Evolutionary conservation across 2,329 filamentous ascomycete species (phyloP), one percentile per base, ranked within the genome.

Genomic region (Diaporthe amygdali): DNA sequence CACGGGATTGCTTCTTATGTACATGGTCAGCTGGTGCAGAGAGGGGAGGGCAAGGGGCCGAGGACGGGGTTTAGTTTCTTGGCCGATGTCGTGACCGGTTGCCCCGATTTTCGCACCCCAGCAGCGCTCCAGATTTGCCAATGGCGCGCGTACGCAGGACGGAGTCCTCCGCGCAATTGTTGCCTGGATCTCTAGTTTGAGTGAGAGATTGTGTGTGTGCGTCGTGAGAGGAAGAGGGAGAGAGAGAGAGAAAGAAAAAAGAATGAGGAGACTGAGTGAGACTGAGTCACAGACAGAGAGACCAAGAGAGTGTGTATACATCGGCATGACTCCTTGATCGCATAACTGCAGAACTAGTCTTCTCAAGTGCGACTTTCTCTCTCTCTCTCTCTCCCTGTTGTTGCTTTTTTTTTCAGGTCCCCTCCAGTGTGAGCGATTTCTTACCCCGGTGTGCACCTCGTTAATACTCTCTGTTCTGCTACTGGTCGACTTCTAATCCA

Each of bases 101-200:
- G 59, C 44, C 44, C 59, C 59, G 59, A 64, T 64, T 64, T 64
- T 64, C 59, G 59, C 59, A 25, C n/a, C 30, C 49, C 59, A 44
- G 59, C 10, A 49, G 59, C 44, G 59, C 41, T 64, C 44, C 25
- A 37, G 30, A 64, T 49, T 63, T 64, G 59, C 59, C 44, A 49
- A 37, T 49, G 20, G 44, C n/a, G 44, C n/a, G 44, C n/a, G 44
- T 30, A 34, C n/a, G 59, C 59, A 49, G 41, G 25, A 46, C 59
- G 59, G 59, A 64, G n/a, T 47, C 25, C 44, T 64, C 59, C 30
- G 59, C 44, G 22, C 14, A 63, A 25, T 41, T 7, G 32, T 25
- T 47, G 41, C 27, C 27, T 63, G 59, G 20, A 27, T 25, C 44
- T 47, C 15, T 17, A 27, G 17, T 56, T n/a, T 22, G 32, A 56